Evolutionary conservation across 495 filamentous ascomycete genomes (phyloP).

Genomic region (Aspergillus haitiensis): DNA sequence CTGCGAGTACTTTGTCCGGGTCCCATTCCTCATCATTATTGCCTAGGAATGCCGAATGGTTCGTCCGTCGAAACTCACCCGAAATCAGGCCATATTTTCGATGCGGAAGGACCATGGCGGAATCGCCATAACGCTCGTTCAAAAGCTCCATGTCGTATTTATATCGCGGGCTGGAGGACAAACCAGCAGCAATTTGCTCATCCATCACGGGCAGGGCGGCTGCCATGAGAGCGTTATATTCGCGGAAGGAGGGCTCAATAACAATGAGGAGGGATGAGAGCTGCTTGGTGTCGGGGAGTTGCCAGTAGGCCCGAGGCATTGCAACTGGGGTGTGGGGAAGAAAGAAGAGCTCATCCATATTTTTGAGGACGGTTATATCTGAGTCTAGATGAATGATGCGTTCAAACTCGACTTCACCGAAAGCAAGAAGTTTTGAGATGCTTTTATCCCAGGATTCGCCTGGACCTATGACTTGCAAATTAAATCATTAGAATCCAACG

Average conservation of each 20-base stretch:
- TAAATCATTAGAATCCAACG: not conserved
- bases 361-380: slow-evolving; percentile 61
- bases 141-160: slow-evolving; percentile 73
- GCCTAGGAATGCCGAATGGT: slow-evolving; percentile 64
- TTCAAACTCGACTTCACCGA: slow-evolving; percentile 65
- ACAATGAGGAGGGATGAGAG: slow-evolving; percentile 66
- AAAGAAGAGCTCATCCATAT: slow-evolving; percentile 74
- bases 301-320: slow-evolving; percentile 74
- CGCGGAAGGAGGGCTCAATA: slow-evolving; percentile 57
- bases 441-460: slow-evolving; percentile 58
- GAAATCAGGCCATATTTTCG: slow-evolving; percentile 68
- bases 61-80: slow-evolving; percentile 64
- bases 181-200: slow-evolving; percentile 34
- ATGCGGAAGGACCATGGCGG: slow-evolving; percentile 73
- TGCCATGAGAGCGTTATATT: slow-evolving; percentile 55
- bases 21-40: slow-evolving; percentile 67
- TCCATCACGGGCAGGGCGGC: slow-evolving; percentile 28
- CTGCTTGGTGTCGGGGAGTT: slow-evolving; percentile 50
- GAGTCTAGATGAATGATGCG: slow-evolving; percentile 71
- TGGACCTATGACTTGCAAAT: slow-evolving; percentile 19
- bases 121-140: slow-evolving; percentile 66
- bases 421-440: slow-evolving; percentile 69
- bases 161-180: slow-evolving; percentile 30
- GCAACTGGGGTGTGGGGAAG: slow-evolving; percentile 60
- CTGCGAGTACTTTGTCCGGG: slow-evolving; percentile 57